phyloP scores from a whole-genome alignment of 495 filamentous ascomycete genomes.

The Penicillium macrosclerotiorum region DNA sequence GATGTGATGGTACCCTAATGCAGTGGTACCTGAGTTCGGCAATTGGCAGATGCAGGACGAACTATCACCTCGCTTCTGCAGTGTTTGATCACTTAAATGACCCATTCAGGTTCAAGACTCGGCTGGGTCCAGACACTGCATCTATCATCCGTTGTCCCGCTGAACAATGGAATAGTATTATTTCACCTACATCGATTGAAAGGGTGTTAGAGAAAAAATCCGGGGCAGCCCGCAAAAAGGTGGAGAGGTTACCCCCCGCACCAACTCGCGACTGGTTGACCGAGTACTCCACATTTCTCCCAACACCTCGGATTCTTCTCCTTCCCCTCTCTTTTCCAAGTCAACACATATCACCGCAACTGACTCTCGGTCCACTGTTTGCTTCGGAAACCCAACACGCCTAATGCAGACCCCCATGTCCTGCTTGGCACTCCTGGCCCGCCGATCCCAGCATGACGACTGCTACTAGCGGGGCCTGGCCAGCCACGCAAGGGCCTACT shows the following conservation, averaged over 20 bases:
- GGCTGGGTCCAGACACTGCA: neutral
- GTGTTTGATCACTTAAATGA: slow-evolving; percentile 6
- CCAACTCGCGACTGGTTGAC: slow-evolving; percentile 1
- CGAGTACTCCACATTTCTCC: slow-evolving; percentile 1
- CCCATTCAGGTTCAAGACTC: neutral
- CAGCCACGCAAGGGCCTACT: slow-evolving; percentile 13
- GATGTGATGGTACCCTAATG: slow-evolving; percentile 3
- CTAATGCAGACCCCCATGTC: slow-evolving; percentile 4
- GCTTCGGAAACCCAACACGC: neutral
- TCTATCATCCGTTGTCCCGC: neutral
- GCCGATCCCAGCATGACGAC: slow-evolving; percentile 17
- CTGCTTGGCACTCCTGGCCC: slow-evolving; percentile 8
- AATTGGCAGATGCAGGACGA: no score
- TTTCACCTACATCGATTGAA: no score
- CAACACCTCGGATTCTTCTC: slow-evolving; percentile 13
- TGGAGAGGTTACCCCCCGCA: neutral
- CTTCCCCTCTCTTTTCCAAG: neutral
- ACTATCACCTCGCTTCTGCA: slow-evolving; percentile 9
- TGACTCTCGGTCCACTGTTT: neutral
- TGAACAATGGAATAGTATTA: neutral
- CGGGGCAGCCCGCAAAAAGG: slow-evolving; percentile 2
- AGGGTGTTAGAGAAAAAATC: no score
- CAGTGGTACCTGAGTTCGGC: slow-evolving; percentile 11
- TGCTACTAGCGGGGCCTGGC: slow-evolving; percentile 17
- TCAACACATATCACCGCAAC: neutral